phyloP scores from a whole-genome alignment of 768 basidiomycete species.

The Boletellus ananas region DNA sequence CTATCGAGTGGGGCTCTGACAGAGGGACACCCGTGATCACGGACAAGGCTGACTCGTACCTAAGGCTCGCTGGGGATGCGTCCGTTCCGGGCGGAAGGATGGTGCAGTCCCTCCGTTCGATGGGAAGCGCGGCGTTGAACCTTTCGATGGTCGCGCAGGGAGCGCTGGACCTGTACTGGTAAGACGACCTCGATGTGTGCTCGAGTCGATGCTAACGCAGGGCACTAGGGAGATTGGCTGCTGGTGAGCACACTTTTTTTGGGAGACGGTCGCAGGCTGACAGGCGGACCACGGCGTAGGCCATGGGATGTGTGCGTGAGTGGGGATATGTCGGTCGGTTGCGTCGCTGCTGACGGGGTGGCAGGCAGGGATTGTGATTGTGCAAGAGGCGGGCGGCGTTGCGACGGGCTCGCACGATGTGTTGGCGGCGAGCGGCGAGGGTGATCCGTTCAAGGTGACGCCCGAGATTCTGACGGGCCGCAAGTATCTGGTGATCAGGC shows the following conservation, averaged over 20 bases:
- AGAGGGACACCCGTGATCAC: constrained; percentile 49
- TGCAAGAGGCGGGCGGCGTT: constrained; percentile 81
- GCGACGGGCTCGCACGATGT: constrained; percentile 65
- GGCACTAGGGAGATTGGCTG: constrained; percentile 72
- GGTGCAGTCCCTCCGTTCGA: constrained; percentile 77
- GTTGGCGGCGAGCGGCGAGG: constrained; percentile 32
- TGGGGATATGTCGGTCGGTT: not conserved
- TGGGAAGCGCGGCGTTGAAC: constrained; percentile 84
- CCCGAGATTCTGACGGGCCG: constrained; percentile 71
- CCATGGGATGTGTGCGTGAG: constrained; percentile 85
- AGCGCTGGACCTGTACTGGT: constrained; percentile 86
- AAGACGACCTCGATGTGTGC: constrained; percentile 17
- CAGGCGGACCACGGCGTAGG: constrained; percentile 27
- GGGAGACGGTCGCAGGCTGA: not conserved
- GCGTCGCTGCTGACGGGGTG: not conserved
- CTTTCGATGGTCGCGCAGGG: constrained; percentile 86
- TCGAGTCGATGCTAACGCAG: not conserved
- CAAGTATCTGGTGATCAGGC: constrained; percentile 77
- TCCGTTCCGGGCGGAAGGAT: constrained; percentile 69
- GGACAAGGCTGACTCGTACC: constrained; percentile 64
- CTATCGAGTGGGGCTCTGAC: constrained; percentile 88
- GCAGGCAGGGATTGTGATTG: constrained; percentile 85
- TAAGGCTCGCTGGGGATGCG: constrained; percentile 70
- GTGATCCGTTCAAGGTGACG: constrained; percentile 56
- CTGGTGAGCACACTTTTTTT: constrained; percentile 42